Evolutionary conservation across 148 eudicot species (phyloP).

Genomic region (Polygonum maritimum): DNA sequence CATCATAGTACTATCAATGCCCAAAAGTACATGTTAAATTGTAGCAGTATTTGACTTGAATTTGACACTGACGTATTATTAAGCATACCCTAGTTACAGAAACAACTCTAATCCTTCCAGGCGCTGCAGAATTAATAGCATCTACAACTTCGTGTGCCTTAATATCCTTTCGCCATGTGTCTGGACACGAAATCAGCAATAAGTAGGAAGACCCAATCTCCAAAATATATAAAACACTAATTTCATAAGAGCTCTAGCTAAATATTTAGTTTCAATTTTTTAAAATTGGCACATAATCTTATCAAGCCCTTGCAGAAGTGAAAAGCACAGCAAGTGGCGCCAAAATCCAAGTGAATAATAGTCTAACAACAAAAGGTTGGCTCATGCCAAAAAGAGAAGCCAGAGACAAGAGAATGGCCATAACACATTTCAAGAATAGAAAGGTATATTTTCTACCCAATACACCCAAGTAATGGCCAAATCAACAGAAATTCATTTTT

Average conservation of each 20-base stretch:
- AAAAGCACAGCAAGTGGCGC: background rate
- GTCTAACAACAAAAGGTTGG: background rate
- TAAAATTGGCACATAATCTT: background rate
- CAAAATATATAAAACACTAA: background rate
- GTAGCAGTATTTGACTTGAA: background rate
- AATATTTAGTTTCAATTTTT: background rate
- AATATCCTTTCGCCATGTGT: constrained; percentile 92
- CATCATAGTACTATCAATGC: background rate
- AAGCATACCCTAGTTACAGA: constrained; percentile 52
- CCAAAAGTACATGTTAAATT: background rate
- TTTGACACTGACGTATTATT: background rate
- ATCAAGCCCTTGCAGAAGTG: background rate
- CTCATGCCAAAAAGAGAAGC: background rate
- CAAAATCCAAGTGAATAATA: background rate
- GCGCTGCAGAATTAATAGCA: constrained; percentile 52
- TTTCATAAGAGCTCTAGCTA: background rate
- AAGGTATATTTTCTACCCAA: background rate
- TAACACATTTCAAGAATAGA: background rate
- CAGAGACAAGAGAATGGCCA: background rate
- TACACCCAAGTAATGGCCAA: background rate
- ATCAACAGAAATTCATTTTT: background rate
- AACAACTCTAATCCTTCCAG: constrained; percentile 59
- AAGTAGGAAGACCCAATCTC: background rate
- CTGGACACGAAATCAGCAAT: constrained; percentile 22
- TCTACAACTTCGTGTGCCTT: constrained; percentile 45